Base-by-base conservation (phyloP, 257 asterid genomes). In the Buddleja alternifolia region DNA sequence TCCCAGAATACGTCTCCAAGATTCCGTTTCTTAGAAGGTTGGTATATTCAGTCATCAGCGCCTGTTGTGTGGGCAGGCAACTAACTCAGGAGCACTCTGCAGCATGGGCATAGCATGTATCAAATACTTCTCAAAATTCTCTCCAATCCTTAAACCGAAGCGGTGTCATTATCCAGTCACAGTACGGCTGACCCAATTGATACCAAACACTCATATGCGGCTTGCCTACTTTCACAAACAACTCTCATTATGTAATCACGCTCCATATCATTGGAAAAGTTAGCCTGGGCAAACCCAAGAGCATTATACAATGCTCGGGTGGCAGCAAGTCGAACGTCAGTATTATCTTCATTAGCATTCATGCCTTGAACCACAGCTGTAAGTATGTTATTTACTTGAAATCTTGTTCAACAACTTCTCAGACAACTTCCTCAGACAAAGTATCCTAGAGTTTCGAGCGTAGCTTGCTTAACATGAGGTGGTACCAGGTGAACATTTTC, bases 81-180 rank as follows among this genome's bases (percentile, higher is more conserved):
- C n/a, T n/a, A 88, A 56, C 82, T 88, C 97, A 0, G 93, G 96
- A 36, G 96, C 96, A 72, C 93, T 86, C 77, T 88, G 96, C 45
- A 91, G 93, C 97, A 88, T 88, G 17, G 96, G 95, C 95, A 91
- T 86, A 24, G 97, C 89, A 72, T 86, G 86, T 82, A 83, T 86
- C 79, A 86, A 72, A 81, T 88, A 91, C 85, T 88, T 88, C 74
- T 88, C 95, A 52, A 88, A 88, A 53, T 85, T 82, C 79, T 86
- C 95, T 34, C 95, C 95, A 9, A 91, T 88, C 93, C 52, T 86
- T 91, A n/a, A n/a, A n/a, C 63, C 88, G 80, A 55, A 91, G 95
- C 69, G 63, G 93, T 1, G 96, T 91, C 97, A 91, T 86, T 58
- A 88, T 85, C 24, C 95, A 93, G 71, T 91, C 97, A 76, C 97